phyloP scores from a whole-genome alignment of 306 rosid genomes.

The Corylus avellana region DNA sequence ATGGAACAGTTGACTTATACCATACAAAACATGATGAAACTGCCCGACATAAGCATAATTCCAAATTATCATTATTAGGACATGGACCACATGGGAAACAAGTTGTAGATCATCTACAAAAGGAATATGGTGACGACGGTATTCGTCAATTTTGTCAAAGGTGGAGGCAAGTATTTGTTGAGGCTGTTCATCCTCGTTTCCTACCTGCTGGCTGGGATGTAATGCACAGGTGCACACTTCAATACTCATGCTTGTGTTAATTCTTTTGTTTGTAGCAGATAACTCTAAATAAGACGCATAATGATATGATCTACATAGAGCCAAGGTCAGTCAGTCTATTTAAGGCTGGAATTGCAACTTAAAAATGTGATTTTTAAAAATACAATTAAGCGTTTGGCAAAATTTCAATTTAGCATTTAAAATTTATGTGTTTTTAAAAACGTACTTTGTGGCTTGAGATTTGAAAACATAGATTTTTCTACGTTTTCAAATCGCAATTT shows the following conservation, averaged over 20 bases:
- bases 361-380: too few species aligned
- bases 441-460: too few species aligned
- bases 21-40: slow-evolving; percentile 30
- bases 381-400: neutral
- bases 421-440: too few species aligned
- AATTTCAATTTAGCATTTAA: too few species aligned
- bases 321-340: neutral
- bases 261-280: neutral
- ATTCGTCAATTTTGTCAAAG: slow-evolving; percentile 73
- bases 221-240: slow-evolving; percentile 75
- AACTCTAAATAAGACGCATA: neutral
- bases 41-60: slow-evolving; percentile 42
- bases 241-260: slow-evolving; percentile 12
- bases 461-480: too few species aligned
- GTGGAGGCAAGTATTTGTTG: slow-evolving; percentile 93
- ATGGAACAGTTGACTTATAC: slow-evolving; percentile 33
- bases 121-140: slow-evolving; percentile 76
- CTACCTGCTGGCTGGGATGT: slow-evolving; percentile 92
- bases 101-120: slow-evolving; percentile 78
- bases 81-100: slow-evolving; percentile 96
- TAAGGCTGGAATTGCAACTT: neutral
- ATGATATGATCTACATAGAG: slow-evolving; percentile 8
- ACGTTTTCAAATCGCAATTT: neutral
- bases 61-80: slow-evolving; percentile 79
- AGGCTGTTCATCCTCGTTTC: slow-evolving; percentile 80